Percentiles rank a stretch among this genome's conserved stretches.
phyloP scores from a whole-genome alignment of 192 early-diverging fungal genomes.

The Coemansia umbellata region DNA sequence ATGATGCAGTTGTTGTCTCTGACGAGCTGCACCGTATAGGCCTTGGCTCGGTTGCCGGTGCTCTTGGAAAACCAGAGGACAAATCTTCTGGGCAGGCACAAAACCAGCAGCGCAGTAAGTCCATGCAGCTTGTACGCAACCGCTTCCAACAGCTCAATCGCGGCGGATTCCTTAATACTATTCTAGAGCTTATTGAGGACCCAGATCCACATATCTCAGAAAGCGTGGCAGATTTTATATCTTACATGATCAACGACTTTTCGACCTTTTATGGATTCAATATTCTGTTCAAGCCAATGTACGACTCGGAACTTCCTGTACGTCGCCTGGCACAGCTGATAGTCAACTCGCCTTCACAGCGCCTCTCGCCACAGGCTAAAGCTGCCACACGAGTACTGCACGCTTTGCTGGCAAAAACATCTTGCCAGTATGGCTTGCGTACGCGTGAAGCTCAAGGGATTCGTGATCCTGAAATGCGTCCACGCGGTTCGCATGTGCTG shows the following conservation, averaged over 20 bases:
- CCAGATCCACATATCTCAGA: slow-evolving; percentile 23
- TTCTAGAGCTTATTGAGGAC: slow-evolving; percentile 43
- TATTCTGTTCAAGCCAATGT: slow-evolving; percentile 46
- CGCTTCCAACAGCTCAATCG: slow-evolving; percentile 50
- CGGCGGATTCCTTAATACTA: slow-evolving; percentile 30
- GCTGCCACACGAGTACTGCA: slow-evolving; percentile 37
- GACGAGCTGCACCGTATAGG: slow-evolving; percentile 49
- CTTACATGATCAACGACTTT: slow-evolving; percentile 47
- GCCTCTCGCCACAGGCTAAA: slow-evolving; percentile 33
- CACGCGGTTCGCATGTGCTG: slow-evolving; percentile 46
- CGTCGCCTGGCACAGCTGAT: slow-evolving; percentile 48
- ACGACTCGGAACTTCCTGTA: slow-evolving; percentile 38
- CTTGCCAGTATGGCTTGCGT: slow-evolving; percentile 47
- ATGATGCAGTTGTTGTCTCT: slow-evolving; percentile 39
- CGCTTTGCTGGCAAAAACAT: slow-evolving; percentile 38
- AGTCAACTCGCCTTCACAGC: slow-evolving; percentile 44
- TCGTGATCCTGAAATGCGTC: slow-evolving; percentile 31
- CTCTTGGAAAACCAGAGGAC: slow-evolving; percentile 11
- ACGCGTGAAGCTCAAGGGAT: slow-evolving; percentile 46
- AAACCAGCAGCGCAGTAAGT: slow-evolving; percentile 36
- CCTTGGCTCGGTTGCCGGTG: slow-evolving; percentile 31
- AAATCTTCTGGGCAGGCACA: slow-evolving; percentile 8
- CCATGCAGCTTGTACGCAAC: slow-evolving; percentile 46
- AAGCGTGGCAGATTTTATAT: slow-evolving; percentile 44
- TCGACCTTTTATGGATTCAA: slow-evolving; percentile 45